A percentile compares a stretch with the other conserved stretches of the same genome.
phyloP scores from a whole-genome alignment of 2,329 filamentous ascomycete genomes.

The Alternaria viburni region DNA sequence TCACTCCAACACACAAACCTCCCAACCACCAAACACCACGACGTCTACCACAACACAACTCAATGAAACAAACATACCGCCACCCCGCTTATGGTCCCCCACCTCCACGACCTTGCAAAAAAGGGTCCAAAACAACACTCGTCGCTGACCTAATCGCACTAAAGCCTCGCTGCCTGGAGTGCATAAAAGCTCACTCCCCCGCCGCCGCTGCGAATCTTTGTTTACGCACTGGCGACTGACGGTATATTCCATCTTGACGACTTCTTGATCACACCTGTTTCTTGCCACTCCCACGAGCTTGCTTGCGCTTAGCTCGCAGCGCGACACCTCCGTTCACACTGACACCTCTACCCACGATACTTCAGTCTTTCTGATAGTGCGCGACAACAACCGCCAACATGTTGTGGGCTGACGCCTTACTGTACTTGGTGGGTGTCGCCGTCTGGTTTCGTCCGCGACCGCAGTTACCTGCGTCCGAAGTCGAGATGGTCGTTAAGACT shows the following conservation, averaged over 20 bases:
- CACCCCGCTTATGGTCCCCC: background rate
- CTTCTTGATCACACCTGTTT: background rate
- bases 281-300: background rate
- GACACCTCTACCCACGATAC: background rate
- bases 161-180: background rate
- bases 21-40: background rate
- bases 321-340: background rate
- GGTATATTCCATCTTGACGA: background rate
- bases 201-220: background rate
- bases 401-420: background rate
- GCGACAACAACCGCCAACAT: background rate
- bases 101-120: background rate
- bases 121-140: background rate
- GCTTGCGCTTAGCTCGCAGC: background rate
- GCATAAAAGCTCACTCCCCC: background rate
- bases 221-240: background rate
- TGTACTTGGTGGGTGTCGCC: background rate
- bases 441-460: background rate
- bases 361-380: background rate
- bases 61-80: background rate
- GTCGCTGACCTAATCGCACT: background rate
- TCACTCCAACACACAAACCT: background rate
- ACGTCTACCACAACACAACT: background rate
- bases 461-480: background rate
- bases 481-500: conserved; percentile 1